A percentile compares a stretch with the other conserved stretches of the same genome.
phyloP scores from a whole-genome alignment of 352 stramenopile species.

The Blastocystis sp. region DNA sequence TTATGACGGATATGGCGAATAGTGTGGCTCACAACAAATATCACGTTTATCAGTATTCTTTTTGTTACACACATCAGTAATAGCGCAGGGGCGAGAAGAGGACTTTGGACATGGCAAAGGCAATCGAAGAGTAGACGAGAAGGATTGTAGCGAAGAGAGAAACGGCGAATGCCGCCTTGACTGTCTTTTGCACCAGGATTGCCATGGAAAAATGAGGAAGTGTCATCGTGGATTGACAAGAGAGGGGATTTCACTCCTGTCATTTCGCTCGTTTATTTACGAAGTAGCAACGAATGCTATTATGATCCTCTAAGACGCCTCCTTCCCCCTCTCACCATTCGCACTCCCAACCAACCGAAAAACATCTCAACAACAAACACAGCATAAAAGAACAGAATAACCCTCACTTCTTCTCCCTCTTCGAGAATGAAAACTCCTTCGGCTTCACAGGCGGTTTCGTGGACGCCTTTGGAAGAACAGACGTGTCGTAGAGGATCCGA shows the following conservation, averaged over 20 bases:
- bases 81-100: slow-evolving; percentile 38
- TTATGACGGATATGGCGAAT: slow-evolving; percentile 55
- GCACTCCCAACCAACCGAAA: too few relatives aligned
- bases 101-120: slow-evolving; percentile 14
- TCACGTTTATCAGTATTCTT: slow-evolving; percentile 18
- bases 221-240: too few relatives aligned
- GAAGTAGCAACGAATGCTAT: too few relatives aligned
- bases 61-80: slow-evolving; percentile 59
- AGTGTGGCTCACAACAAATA: slow-evolving; percentile 69
- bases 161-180: too few relatives aligned
- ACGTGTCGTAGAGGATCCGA: slow-evolving; percentile 48
- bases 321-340: too few relatives aligned
- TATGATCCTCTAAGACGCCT: too few relatives aligned
- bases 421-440: slow-evolving; percentile 39
- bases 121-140: slow-evolving; percentile 24
- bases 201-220: too few relatives aligned
- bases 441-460: slow-evolving; percentile 31
- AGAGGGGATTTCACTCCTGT: too few relatives aligned
- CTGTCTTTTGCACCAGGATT: too few relatives aligned
- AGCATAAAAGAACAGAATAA: too few relatives aligned
- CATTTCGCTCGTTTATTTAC: too few relatives aligned
- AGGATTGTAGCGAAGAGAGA: neutral
- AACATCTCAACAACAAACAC: too few relatives aligned
- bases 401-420: neutral
- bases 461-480: neutral